These are phyloP conservation scores for Pseudopyrenochaeta lycopersici DNA, from an alignment of 2,329 filamentous ascomycete genomes.

Conservation along the genomic window DNA sequence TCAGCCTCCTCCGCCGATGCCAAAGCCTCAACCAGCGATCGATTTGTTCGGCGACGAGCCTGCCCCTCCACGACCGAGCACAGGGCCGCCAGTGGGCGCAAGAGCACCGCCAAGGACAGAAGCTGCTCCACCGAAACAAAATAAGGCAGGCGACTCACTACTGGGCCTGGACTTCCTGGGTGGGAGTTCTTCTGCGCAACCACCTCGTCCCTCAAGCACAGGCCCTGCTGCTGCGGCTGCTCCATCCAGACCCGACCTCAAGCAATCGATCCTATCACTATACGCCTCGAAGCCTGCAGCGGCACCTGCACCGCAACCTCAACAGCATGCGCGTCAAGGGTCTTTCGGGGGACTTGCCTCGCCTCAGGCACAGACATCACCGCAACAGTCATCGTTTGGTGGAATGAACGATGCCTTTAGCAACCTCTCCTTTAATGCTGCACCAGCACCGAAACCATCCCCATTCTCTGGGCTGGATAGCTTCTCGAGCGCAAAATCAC, in stretches of 20 bases:
- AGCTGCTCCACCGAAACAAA: constrained; percentile 65
- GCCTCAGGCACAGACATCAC: constrained; percentile 47
- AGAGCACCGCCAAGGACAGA: constrained; percentile 71
- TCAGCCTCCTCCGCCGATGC: constrained; percentile 38
- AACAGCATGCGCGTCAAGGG: constrained; percentile 63
- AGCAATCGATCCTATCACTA: constrained; percentile 95
- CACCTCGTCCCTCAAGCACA: constrained; percentile 80
- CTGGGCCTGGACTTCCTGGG: constrained; percentile 94
- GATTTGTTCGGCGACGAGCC: constrained; percentile 86
- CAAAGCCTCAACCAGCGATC: constrained; percentile 55
- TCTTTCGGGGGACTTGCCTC: constrained; percentile 59
- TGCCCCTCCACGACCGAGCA: constrained; percentile 74
- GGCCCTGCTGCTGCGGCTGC: constrained; percentile 66
- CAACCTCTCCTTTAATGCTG: constrained; percentile 67
- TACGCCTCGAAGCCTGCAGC: constrained; percentile 86
- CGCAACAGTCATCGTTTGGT: constrained; percentile 61
- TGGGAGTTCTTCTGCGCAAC: constrained; percentile 72
- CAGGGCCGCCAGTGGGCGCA: constrained; percentile 67
- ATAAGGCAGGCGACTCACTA: constrained; percentile 83
- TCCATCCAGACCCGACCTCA: constrained; percentile 88
- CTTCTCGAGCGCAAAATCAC: constrained; percentile 55
- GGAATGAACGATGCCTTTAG: constrained; percentile 85
- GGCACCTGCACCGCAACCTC: constrained; percentile 59
- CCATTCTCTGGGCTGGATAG: constrained; percentile 71
- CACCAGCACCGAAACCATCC: constrained; percentile 63